These are phyloP conservation scores for Yueomyces sinensis DNA, from an alignment of 805 yeast species.

Conservation along the genomic window DNA sequence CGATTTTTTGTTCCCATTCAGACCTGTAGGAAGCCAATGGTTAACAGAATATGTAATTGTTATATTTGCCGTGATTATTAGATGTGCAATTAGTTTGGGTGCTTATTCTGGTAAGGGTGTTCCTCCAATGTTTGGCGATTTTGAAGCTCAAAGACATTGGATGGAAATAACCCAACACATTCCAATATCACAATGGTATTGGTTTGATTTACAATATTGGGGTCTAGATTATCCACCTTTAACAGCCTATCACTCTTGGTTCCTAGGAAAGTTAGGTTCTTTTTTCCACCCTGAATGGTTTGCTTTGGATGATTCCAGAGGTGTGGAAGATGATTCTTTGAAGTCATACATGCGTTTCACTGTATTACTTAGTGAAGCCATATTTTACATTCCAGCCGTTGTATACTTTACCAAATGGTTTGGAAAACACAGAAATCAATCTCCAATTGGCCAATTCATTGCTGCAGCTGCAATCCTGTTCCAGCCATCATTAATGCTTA, in stretches of 20 bases:
- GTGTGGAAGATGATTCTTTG: conserved; percentile 48
- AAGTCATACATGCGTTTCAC: conserved; percentile 80
- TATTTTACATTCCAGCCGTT: conserved; percentile 70
- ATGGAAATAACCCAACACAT: conserved; percentile 75
- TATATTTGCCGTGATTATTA: conserved; percentile 56
- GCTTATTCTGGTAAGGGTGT: conserved; percentile 61
- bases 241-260: conserved; percentile 85
- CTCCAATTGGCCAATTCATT: conserved; percentile 64
- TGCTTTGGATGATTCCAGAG: conserved; percentile 57
- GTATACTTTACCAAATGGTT: conserved; percentile 56
- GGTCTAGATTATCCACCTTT: conserved; percentile 95
- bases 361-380: conserved; percentile 59
- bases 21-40: conserved; percentile 81
- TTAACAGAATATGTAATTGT: conserved; percentile 68
- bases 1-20: conserved; percentile 67
- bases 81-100: conserved; percentile 83
- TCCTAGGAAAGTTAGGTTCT: conserved; percentile 61
- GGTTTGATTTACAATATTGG: conserved; percentile 84
- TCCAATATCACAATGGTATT: conserved; percentile 75
- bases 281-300: conserved; percentile 64
- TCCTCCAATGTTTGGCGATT: conserved; percentile 86
- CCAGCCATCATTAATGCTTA: conserved; percentile 70
- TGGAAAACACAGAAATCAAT: conserved; percentile 43
- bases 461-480: conserved; percentile 68
- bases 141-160: conserved; percentile 98